Base-by-base conservation (phyloP, 2,329 filamentous ascomycete species). In the Colletotrichum sp. region DNA sequence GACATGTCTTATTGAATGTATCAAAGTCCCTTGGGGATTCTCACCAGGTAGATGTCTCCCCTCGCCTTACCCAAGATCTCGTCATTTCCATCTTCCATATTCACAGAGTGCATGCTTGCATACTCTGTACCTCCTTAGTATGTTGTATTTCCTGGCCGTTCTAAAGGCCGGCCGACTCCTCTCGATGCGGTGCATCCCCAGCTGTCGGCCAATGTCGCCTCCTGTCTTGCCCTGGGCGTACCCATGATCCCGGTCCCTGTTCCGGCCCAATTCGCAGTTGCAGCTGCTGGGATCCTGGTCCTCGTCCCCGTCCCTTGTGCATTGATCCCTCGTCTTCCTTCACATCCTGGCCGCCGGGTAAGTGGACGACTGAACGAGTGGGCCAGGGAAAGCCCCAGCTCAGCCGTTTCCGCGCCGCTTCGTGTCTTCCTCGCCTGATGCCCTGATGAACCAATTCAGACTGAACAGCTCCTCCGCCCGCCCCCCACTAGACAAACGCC, bases 201-300 rank as follows among this genome's bases (percentile, higher is more conserved):
- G 64, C 55, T 29, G 51, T 59, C 29, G 47, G 59, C 47, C 59
- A 70, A 67, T 64, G 66, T 73, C 70, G 70, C 61, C 61, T 66
- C 67, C 61, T 73, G 59, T 65, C 59, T 65, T 65, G 57, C 58
- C 66, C 34, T 73, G 61, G 38, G 36, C 61, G 67, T 31, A 73
- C 33, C 70, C 70, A 70, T 70, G 66, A 73, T 55, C 70, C 70
- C 61, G 67, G 71, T 66, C 71, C 67, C 29, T 73, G 67, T 73
- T 62, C 66, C 27, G 8, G 51, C 27, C 64, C 64, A 29, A 34
- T 18, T 21, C 47, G 21, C 47, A 21, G 43, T 47, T 43, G 18
- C 33, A 36, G 58, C 24, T 36, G 34, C 64, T 68, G 31, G 69
- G 29, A 59, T 57, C 24, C 51, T 33, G 55, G 31, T 64, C 61